phyloP scores from a whole-genome alignment of 257 asterid genomes.

The Paulownia fortunei region DNA sequence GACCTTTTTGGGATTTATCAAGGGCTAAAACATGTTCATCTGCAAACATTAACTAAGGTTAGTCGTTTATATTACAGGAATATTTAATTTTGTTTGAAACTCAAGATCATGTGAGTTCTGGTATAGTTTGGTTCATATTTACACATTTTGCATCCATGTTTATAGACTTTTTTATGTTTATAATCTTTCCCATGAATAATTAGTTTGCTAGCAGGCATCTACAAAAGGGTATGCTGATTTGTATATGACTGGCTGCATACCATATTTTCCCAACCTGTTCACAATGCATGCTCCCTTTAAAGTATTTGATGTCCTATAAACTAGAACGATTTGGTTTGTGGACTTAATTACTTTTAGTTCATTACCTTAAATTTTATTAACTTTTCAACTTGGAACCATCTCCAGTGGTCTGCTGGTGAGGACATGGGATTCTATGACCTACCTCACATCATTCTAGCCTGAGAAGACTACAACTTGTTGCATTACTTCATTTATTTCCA shows the following conservation, averaged over 20 bases:
- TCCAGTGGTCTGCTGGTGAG: neutral
- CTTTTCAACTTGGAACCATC: neutral
- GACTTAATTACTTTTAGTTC: neutral
- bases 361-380: neutral
- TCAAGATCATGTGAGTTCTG: neutral
- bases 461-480: neutral
- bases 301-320: neutral
- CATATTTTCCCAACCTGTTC: too few species aligned
- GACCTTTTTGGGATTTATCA: conserved; percentile 94
- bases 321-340: neutral
- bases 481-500: conserved; percentile 13
- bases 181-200: neutral
- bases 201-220: neutral
- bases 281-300: neutral
- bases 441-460: neutral
- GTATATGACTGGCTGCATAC: neutral
- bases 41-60: conserved; percentile 95
- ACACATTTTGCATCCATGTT: neutral
- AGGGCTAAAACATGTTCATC: conserved; percentile 90
- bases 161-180: neutral
- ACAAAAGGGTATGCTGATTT: neutral
- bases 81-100: conserved; percentile 1
- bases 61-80: conserved; percentile 31
- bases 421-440: neutral
- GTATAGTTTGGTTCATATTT: neutral